Base-by-base conservation (phyloP, 371 early-diverging fungal species). In the Mucor velutinosus region DNA sequence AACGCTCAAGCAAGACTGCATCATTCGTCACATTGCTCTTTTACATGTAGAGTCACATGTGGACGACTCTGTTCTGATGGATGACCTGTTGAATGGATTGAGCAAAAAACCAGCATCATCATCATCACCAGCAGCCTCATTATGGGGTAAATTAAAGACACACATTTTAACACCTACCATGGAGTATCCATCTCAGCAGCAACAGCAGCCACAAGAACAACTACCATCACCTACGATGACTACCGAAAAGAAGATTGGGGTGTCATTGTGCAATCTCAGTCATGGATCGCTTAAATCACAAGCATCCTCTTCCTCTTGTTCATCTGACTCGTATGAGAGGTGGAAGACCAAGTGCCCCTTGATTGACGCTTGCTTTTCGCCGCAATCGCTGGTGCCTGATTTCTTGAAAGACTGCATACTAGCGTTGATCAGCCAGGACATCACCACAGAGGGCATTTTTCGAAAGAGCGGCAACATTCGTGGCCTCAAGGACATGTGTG, bases 381-480 rank as follows among this genome's bases (percentile, higher is more conserved):
- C 39, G 8, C 27, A 61, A 17, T 45, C 74, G 6, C 64, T 47
- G 29, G 53, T 70, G 1, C 74, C 74, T 37, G 21, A n/a, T 15
- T 74, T 70, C 47, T 15, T 74, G 23, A 60, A 62, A 32, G 65
- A 70, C 33, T 74, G 74, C 62, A 53, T 74, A n/a, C 29, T 70
- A 25, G 62, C 65, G 6, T 61, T 74, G 30, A 64, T 70, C 30
- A 41, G 56, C 1, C 63, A 74, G 64, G 85, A 96, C 74, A 82
- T 98, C 79, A 75, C 84, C 0, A 87, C 91, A 8, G 98, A 97
- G 79, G 99, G 99, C 7, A 90, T 97, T 7, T 98, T 98, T 86
- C 87, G 99, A 63, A 97, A 97, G 76, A 98, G 95, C 71, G 99
- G 99, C 17, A 97, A 98, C 73, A 96, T 98, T 65, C 85, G 93